Conservation (phyloP, 805 yeast species). For the Candida easanensis region DNA sequence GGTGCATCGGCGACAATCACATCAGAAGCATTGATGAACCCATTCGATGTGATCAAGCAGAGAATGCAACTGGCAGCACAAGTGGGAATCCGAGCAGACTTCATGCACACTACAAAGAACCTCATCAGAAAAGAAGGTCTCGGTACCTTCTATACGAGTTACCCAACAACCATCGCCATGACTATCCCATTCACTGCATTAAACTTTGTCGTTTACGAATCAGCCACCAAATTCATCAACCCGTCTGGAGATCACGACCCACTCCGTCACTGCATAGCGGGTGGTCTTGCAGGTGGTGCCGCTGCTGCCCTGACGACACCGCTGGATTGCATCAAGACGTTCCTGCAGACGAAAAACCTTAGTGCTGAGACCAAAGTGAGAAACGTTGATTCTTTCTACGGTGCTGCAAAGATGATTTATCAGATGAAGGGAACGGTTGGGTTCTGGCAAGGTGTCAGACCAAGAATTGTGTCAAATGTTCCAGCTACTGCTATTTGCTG, state of each 20-base stretch:
- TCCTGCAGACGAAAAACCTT: conserved; percentile 77
- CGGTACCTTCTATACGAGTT: conserved; percentile 79
- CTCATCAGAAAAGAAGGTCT: conserved; percentile 54
- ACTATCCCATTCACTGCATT: conserved; percentile 93
- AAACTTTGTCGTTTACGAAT: conserved; percentile 90
- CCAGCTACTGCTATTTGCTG: conserved; percentile 96
- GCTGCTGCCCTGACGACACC: conserved; percentile 97
- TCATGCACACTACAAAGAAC: conserved; percentile 15
- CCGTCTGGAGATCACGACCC: conserved; percentile 83
- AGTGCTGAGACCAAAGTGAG: conserved; percentile 40
- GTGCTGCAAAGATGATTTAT: conserved; percentile 70
- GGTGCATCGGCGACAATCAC: conserved; percentile 93
- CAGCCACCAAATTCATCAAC: conserved; percentile 67
- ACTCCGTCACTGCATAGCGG: conserved; percentile 85
- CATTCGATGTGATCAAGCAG: conserved; percentile 93
- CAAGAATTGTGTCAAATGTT: conserved; percentile 87
- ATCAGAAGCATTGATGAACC: conserved; percentile 94
- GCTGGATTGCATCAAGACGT: conserved; percentile 87
- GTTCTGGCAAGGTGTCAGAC: conserved; percentile 80
- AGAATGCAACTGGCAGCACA: conserved; percentile 68
- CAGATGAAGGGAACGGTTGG: conserved; percentile 57
- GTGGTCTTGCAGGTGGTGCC: conserved; percentile 90
- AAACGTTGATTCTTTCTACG: conserved; percentile 58
- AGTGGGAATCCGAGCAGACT: conserved; percentile 4
- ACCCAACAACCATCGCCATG: conserved; percentile 93